phyloP scores from a whole-genome alignment of 1,284 basidiomycete species.

The Malassezia psittaci region DNA sequence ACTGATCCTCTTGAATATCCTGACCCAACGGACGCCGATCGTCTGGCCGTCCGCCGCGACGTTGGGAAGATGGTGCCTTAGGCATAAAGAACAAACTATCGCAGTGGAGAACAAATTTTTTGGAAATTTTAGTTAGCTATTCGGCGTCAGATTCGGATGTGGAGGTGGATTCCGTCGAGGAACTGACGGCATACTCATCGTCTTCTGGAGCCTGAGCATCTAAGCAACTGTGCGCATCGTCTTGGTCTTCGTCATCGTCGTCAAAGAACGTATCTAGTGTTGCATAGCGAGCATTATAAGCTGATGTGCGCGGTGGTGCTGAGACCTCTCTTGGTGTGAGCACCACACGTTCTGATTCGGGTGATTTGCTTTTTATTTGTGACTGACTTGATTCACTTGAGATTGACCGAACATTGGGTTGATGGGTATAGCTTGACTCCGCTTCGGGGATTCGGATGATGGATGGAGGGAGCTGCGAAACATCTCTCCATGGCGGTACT shows the following conservation, averaged over 20 bases:
- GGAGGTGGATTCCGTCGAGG: neutral
- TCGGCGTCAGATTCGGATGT: no score
- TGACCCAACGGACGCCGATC: slow-evolving; percentile 14
- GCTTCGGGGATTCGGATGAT: slow-evolving; percentile 17
- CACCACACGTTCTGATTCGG: neutral
- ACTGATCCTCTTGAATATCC: slow-evolving; percentile 13
- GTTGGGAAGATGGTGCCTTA: slow-evolving; percentile 15
- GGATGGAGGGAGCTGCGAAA: slow-evolving; percentile 17
- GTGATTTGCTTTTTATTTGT: no score
- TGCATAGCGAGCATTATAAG: slow-evolving; percentile 23
- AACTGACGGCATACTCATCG: slow-evolving; percentile 18
- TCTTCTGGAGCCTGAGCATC: slow-evolving; percentile 33
- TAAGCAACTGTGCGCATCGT: slow-evolving; percentile 2
- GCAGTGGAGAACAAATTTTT: neutral
- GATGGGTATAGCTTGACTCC: neutral
- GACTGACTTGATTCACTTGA: slow-evolving; percentile 15
- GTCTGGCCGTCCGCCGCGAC: slow-evolving; percentile 6
- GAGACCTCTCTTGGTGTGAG: slow-evolving; percentile 2
- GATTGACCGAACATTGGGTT: slow-evolving; percentile 22
- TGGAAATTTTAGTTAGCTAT: no score
- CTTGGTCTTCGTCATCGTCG: slow-evolving; percentile 26
- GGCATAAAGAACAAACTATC: slow-evolving; percentile 7
- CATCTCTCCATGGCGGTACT: neutral
- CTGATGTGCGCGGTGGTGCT: neutral
- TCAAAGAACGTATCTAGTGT: slow-evolving; percentile 41